phyloP scores from a whole-genome alignment of 1,284 basidiomycete genomes.

The Coniferiporia weirii region DNA sequence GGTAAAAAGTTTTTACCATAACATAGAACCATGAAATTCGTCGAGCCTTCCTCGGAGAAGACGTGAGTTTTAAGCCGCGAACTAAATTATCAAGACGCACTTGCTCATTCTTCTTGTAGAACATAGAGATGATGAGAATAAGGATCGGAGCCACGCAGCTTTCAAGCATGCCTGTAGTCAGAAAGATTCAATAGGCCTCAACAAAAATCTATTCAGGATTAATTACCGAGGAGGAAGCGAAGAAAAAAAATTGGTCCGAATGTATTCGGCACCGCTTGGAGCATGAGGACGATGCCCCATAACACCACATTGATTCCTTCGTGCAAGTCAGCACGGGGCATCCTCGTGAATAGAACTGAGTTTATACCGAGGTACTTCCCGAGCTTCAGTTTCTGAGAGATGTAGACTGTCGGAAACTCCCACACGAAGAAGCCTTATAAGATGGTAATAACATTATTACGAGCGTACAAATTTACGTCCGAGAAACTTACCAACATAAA shows the following conservation, averaged over 20 bases:
- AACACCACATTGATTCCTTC: slow-evolving; percentile 53
- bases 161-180: slow-evolving; percentile 53
- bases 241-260: slow-evolving; percentile 60
- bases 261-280: slow-evolving; percentile 50
- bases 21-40: slow-evolving; percentile 66
- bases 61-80: slow-evolving; percentile 1
- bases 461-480: slow-evolving; percentile 4
- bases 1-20: slow-evolving; percentile 42
- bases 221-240: slow-evolving; percentile 52
- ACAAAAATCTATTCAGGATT: not conserved
- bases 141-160: slow-evolving; percentile 59
- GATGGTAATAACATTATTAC: not conserved
- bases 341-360: not conserved
- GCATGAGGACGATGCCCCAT: slow-evolving; percentile 59
- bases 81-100: slow-evolving; percentile 24
- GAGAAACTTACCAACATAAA: slow-evolving; percentile 45
- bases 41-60: slow-evolving; percentile 34
- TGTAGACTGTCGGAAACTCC: slow-evolving; percentile 64
- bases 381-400: slow-evolving; percentile 54
- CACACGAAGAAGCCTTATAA: slow-evolving; percentile 50
- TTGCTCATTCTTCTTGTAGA: slow-evolving; percentile 68
- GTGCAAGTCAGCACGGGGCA: not conserved
- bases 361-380: slow-evolving; percentile 58
- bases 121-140: slow-evolving; percentile 61
- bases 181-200: not conserved